Percentiles rank a stretch among this genome's conserved stretches.
Evolutionary conservation across 2,329 filamentous ascomycete species (phyloP).

Genomic region (Diaporthe amygdali): DNA sequence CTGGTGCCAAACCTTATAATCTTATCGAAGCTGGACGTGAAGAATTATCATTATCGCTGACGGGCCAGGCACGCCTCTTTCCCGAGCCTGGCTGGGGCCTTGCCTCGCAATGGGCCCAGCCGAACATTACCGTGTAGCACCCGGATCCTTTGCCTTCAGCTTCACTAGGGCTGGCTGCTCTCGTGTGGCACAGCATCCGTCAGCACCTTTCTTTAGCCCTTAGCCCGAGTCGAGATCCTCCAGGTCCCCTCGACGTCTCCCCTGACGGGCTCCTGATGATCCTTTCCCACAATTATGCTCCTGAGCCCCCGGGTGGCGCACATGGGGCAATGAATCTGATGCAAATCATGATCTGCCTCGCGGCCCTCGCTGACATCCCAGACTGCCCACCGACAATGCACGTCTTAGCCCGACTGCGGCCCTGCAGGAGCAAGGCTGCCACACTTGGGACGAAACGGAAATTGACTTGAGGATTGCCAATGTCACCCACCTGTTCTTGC

Average conservation of each 20-base stretch:
- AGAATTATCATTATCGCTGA: not conserved
- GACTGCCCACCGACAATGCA: not conserved
- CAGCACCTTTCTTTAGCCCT: not conserved
- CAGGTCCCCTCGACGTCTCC: not conserved
- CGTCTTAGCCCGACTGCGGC: not conserved
- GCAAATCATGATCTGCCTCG: conserved; percentile 13
- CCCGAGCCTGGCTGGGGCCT: not conserved
- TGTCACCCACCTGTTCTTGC: not conserved
- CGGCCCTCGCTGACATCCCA: not conserved
- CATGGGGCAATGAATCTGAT: conserved; percentile 15
- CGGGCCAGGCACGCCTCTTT: not conserved
- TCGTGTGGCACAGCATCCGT: not conserved
- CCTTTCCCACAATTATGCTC: conserved; percentile 6
- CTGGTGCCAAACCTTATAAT: conserved; percentile 7
- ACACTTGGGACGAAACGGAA: conserved; percentile 10
- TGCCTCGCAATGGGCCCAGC: not conserved
- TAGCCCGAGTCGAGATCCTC: not conserved
- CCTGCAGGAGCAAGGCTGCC: not conserved
- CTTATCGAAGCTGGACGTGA: not conserved
- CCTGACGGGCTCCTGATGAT: conserved; percentile 10
- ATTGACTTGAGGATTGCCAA: not conserved
- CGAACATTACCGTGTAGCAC: not conserved
- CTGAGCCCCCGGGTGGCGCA: conserved; percentile 3
- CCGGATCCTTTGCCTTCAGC: not conserved
- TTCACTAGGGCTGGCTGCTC: not conserved